Conservation (phyloP, 2,329 filamentous ascomycete species). For the Claviceps humidiphila region DNA sequence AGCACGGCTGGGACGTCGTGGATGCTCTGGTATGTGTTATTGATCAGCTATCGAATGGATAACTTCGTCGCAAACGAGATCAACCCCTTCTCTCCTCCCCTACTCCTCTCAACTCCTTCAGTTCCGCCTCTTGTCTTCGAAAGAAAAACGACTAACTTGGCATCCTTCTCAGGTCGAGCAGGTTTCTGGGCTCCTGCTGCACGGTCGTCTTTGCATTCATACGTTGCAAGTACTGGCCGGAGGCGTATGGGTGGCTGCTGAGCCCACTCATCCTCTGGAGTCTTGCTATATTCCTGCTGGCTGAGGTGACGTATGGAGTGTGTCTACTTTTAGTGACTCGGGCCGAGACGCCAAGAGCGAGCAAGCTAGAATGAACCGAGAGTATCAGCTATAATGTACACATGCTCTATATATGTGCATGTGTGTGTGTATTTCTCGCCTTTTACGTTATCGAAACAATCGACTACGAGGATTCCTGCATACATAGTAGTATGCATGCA, state of each 20-base stretch:
- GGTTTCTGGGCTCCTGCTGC: slow-evolving; percentile 7
- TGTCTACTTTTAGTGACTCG: slow-evolving; percentile 3
- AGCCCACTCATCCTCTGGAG: slow-evolving; percentile 7
- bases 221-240: slow-evolving; percentile 6
- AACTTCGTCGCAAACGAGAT: not conserved
- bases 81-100: not conserved
- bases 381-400: not conserved
- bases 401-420: too few relatives aligned
- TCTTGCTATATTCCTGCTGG: slow-evolving; percentile 3
- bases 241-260: slow-evolving; percentile 1
- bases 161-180: slow-evolving; percentile 4
- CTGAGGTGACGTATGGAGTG: slow-evolving; percentile 5
- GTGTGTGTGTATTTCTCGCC: too few relatives aligned
- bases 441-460: too few relatives aligned
- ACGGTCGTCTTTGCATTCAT: slow-evolving; percentile 7
- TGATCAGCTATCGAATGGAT: too few relatives aligned
- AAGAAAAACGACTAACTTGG: too few relatives aligned
- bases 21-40: slow-evolving; percentile 7
- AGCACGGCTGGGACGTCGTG: slow-evolving; percentile 6
- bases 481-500: too few relatives aligned
- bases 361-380: not conserved
- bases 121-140: not conserved
- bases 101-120: not conserved
- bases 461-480: too few relatives aligned
- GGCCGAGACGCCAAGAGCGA: not conserved